Evolutionary conservation across 306 rosid species (phyloP), one percentile per base, ranked within the genome.

Genomic region (Cucurbita pepo): DNA sequence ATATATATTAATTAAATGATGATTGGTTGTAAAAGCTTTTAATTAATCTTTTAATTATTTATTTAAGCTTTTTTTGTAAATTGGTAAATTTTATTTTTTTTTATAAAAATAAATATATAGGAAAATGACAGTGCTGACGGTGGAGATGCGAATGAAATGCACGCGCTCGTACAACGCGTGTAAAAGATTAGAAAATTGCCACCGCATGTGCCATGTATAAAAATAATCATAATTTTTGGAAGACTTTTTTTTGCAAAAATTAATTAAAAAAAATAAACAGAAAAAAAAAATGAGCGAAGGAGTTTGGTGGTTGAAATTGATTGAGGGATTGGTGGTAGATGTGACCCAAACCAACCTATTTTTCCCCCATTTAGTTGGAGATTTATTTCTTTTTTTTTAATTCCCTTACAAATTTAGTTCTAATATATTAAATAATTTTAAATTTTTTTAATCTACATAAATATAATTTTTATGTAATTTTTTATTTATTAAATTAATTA

Each of bases 281-380:
- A 3, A 66, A 44, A 12, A 18, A 19, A 44, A 65, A 65, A 5
- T 18, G 10, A n/a, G 55, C 55, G 13, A 21, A 66, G 11, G 55
- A 11, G 22, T 66, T 66, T 66, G 72, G 72, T 66, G 40, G 72
- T 45, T 66, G 72, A 66, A 19, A 44, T 66, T 45, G 72, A 66
- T 44, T 11, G 18, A 40, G 72, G 38, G 54, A 19, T 66, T 44
- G 72, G 72, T 66, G 72, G 72, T 3, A 18, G 54, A 65, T 65
- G 71, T 65, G 53, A 65, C 54, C 6, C 71, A 19, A 44, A 43
- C 21, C 19, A 8, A 10, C 52, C n/a, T 8, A 19, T 6, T 13
- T 11, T 44, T 3, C 45, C 19, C 19, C 72, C 9, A 65, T 11
- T 44, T 18, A 54, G 53, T 41, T 38, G 37, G 10, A 41, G 47